These are phyloP conservation scores for Plasmodium fragile DNA, from an alignment of 169 alveolate genomes.

Conservation along the genomic window DNA sequence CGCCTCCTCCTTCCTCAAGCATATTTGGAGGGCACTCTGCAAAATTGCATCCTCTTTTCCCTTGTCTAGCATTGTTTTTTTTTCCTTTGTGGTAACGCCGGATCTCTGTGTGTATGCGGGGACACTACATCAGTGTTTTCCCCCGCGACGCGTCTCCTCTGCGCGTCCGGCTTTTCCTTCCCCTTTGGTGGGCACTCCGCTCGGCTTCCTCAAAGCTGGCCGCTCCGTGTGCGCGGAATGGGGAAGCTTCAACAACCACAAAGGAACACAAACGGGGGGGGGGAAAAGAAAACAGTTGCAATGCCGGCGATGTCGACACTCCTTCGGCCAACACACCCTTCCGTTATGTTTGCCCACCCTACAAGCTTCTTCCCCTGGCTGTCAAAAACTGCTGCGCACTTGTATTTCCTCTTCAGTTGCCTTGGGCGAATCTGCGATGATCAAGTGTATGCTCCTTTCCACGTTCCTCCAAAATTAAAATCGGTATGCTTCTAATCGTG, in stretches of 20 bases:
- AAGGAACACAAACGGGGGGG: background rate
- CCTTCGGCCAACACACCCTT: background rate
- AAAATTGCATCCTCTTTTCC: slow-evolving; percentile 24
- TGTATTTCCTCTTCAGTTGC: background rate
- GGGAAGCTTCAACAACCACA: background rate
- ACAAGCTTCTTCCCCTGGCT: background rate
- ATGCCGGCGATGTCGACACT: background rate
- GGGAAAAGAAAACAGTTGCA: background rate
- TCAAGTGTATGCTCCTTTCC: background rate
- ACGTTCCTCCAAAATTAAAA: background rate
- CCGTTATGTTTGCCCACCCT: background rate
- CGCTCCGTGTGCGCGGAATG: background rate
- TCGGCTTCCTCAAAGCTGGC: background rate
- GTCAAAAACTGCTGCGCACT: background rate
- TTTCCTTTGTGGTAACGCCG: background rate
- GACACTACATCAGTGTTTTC: background rate
- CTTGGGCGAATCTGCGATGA: background rate
- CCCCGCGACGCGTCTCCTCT: background rate
- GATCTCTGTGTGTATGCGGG: background rate
- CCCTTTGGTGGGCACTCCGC: background rate
- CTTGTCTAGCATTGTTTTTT: slow-evolving; percentile 15
- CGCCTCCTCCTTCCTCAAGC: slow-evolving; percentile 40
- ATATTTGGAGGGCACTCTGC: slow-evolving; percentile 61
- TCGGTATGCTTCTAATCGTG: background rate
- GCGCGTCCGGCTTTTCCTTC: background rate